phyloP scores from a whole-genome alignment of 2,329 filamentous ascomycete genomes.

The Penicillium sclerotigenum region DNA sequence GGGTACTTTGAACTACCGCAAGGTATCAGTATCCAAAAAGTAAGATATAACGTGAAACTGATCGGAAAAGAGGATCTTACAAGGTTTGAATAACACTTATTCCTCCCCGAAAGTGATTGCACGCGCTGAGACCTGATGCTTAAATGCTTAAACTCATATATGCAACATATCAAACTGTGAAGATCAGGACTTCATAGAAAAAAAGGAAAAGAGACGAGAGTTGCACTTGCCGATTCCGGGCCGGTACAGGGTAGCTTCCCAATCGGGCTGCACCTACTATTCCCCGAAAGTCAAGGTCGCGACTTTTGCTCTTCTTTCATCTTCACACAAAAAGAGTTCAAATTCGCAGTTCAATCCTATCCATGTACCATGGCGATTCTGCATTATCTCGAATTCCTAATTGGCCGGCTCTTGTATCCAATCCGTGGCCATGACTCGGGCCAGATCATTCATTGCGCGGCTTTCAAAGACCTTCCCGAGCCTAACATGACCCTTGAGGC shows the following conservation, averaged over 20 bases:
- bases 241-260: slow-evolving; percentile 17
- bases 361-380: background rate
- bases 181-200: background rate
- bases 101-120: background rate
- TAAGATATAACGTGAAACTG: background rate
- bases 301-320: background rate
- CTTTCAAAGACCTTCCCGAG: slow-evolving; percentile 22
- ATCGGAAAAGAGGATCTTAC: background rate
- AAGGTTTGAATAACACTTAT: background rate
- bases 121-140: rapidly evolving
- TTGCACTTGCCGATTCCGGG: slow-evolving; percentile 20
- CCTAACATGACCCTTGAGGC: slow-evolving; percentile 27
- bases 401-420: slow-evolving; percentile 23
- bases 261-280: background rate
- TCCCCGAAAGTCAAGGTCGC: background rate
- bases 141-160: background rate
- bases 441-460: slow-evolving; percentile 21
- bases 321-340: background rate
- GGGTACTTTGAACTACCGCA: background rate
- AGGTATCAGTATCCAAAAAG: background rate
- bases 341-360: too few species aligned
- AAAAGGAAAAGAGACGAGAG: background rate
- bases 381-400: slow-evolving; percentile 21
- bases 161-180: background rate
- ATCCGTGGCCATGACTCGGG: slow-evolving; percentile 27